A percentile compares a stretch with the other conserved stretches of the same genome.
Conservation (phyloP, 768 basidiomycete species). For the Goffeauzyma gilvescens region DNA sequence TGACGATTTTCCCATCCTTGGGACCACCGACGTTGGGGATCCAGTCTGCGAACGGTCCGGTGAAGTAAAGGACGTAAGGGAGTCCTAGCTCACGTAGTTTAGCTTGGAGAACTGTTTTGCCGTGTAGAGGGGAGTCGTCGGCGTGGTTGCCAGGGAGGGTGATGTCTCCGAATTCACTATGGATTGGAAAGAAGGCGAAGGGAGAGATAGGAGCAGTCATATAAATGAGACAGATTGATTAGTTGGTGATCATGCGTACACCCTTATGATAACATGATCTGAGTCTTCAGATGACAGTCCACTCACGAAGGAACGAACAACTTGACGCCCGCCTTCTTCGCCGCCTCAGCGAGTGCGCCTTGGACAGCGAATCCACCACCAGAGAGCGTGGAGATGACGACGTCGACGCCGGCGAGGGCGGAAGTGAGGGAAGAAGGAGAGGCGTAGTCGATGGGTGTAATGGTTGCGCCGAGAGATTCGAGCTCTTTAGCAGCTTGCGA, state of each 20-base stretch:
- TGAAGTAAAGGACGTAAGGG: conserved; percentile 6
- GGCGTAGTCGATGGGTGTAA: conserved; percentile 3
- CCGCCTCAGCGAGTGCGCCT: neutral
- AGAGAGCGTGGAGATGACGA: conserved; percentile 7
- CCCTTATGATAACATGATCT: no score
- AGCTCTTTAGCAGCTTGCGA: conserved; percentile 3
- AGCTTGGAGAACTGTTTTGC: neutral
- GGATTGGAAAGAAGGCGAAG: neutral
- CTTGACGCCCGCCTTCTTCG: neutral
- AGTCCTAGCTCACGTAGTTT: conserved; percentile 2
- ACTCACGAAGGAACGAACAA: conserved; percentile 5
- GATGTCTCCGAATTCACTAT: conserved; percentile 11
- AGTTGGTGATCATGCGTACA: no score
- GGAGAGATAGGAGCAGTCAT: neutral
- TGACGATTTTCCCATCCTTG: conserved; percentile 5
- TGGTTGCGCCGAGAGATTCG: conserved; percentile 1
- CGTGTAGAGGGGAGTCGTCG: neutral
- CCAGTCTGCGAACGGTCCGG: conserved; percentile 10
- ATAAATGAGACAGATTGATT: no score
- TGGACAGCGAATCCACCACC: neutral
- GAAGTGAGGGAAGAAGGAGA: neutral
- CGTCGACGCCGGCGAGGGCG: neutral
- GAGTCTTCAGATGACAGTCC: neutral
- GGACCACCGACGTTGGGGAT: neutral
- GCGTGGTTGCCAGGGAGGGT: neutral